phyloP scores from a whole-genome alignment of 2,329 filamentous ascomycete genomes.

The Aspergillus novofumigatus region DNA sequence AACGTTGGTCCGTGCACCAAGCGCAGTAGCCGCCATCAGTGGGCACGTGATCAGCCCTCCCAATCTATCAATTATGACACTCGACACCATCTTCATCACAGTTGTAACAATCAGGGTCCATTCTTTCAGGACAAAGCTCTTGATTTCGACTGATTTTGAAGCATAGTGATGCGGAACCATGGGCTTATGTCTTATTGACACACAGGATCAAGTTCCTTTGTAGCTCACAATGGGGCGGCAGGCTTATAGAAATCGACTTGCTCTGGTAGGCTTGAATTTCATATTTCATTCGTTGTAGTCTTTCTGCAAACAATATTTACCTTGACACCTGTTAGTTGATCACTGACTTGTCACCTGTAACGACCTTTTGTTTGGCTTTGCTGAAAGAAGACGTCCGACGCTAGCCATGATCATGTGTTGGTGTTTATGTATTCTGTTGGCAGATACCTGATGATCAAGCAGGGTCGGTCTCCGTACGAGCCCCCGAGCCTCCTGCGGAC shows the following conservation, averaged over 20 bases:
- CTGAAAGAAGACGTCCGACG: background rate
- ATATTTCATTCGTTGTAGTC: background rate
- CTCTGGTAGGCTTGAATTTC: slow-evolving; percentile 38
- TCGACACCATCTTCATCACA: background rate
- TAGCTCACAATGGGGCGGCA: slow-evolving; percentile 39
- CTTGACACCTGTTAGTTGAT: background rate
- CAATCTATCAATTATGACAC: background rate
- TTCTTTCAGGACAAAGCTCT: background rate
- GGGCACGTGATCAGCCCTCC: slow-evolving; percentile 12
- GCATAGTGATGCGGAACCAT: background rate
- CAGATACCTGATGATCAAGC: slow-evolving; percentile 17
- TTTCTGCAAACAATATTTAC: background rate
- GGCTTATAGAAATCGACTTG: slow-evolving; percentile 43
- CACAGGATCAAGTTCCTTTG: background rate
- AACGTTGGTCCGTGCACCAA: slow-evolving; percentile 27
- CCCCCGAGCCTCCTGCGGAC: slow-evolving; percentile 29
- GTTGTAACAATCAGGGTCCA: background rate
- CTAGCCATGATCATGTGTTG: background rate
- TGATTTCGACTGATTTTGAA: background rate
- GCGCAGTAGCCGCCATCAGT: slow-evolving; percentile 16
- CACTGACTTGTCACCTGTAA: background rate
- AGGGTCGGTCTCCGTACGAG: slow-evolving; percentile 47
- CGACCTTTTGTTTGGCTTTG: background rate
- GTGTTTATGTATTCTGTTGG: background rate
- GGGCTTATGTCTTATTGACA: background rate